phyloP scores from a whole-genome alignment of 2,329 filamentous ascomycete genomes.

The Penicillium thymicola region DNA sequence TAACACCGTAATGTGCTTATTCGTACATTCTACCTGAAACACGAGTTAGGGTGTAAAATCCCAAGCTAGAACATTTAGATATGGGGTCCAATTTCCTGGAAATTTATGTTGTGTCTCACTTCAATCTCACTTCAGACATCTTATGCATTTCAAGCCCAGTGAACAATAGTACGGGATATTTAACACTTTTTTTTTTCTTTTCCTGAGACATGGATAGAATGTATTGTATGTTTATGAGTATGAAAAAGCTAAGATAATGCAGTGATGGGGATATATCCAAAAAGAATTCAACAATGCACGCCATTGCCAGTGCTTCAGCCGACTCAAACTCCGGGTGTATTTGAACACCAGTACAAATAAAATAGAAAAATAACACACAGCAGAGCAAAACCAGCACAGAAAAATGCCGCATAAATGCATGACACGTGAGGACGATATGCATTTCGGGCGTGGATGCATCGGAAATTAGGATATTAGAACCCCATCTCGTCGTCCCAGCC shows the following conservation, averaged over 20 bases:
- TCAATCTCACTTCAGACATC: background rate
- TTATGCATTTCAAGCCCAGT: background rate
- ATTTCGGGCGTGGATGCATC: background rate
- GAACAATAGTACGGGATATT: background rate
- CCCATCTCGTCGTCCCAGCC: conserved; percentile 44
- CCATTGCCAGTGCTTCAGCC: background rate
- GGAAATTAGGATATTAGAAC: conserved; percentile 8
- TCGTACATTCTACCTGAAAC: no score
- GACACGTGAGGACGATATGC: background rate
- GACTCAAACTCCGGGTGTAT: background rate
- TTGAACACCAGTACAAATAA: background rate
- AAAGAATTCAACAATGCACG: background rate
- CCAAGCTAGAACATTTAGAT: background rate
- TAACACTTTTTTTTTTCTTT: background rate
- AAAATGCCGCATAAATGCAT: background rate
- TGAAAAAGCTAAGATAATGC: conserved; percentile 1
- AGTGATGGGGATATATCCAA: conserved; percentile 5
- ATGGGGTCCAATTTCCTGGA: background rate
- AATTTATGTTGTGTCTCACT: background rate
- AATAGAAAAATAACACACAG: background rate
- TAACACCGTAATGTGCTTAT: no score
- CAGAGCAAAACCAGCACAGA: background rate
- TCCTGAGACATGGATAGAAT: background rate
- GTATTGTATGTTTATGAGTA: background rate
- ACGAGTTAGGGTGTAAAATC: background rate